phyloP scores from a whole-genome alignment of 768 basidiomycete genomes.

The Leccinellum rugosiceps region DNA sequence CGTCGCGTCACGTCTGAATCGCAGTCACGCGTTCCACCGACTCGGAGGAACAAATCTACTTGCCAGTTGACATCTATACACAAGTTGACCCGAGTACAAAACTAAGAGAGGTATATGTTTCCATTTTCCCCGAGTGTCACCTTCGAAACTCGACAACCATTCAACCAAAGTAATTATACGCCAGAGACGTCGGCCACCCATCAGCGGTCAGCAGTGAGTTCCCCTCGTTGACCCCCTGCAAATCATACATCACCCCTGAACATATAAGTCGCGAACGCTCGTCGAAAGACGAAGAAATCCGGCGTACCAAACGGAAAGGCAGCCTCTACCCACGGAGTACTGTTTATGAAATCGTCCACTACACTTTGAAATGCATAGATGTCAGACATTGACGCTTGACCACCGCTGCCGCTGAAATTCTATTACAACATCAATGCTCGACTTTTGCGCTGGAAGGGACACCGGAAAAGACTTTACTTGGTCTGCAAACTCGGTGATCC shows the following conservation, averaged over 20 bases:
- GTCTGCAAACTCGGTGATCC: conserved; percentile 73
- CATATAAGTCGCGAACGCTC: background rate
- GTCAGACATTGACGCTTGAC: conserved; percentile 39
- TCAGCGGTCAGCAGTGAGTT: conserved; percentile 50
- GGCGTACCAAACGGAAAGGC: conserved; percentile 64
- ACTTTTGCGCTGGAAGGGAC: background rate
- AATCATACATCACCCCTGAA: conserved; percentile 52
- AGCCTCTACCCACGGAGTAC: conserved; percentile 32
- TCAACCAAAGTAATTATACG: conserved; percentile 46
- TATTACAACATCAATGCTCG: conserved; percentile 20
- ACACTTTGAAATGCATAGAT: conserved; percentile 48
- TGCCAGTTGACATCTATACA: too few species aligned
- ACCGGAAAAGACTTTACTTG: conserved; percentile 37
- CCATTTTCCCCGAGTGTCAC: background rate
- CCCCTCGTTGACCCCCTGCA: conserved; percentile 52
- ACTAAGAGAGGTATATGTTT: background rate
- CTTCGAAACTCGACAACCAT: background rate
- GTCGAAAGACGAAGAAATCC: background rate
- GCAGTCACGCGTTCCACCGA: conserved; percentile 19
- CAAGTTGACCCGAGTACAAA: conserved; percentile 3
- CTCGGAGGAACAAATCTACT: too few species aligned
- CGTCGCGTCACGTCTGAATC: conserved; percentile 35
- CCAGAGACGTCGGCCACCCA: conserved; percentile 54
- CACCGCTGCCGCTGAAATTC: conserved; percentile 50
- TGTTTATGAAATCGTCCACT: conserved; percentile 46